Evolutionary conservation across 805 yeast species (phyloP).

Genomic region (Phaffomyces thermotolerans): DNA sequence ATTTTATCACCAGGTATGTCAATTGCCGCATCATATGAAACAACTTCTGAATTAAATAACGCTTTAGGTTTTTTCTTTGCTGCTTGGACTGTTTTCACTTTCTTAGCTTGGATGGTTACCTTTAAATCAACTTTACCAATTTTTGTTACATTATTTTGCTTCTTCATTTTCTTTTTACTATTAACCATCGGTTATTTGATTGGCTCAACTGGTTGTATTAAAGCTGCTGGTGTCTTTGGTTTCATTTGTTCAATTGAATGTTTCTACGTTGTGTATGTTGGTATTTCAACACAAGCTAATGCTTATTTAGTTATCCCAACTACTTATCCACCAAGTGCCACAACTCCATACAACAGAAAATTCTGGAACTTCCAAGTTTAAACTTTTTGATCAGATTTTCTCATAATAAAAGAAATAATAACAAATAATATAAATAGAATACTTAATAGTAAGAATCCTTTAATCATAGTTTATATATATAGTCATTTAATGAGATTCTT

Average conservation of each 20-base stretch:
- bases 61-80: slow-evolving; percentile 42
- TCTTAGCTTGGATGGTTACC: slow-evolving; percentile 37
- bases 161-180: slow-evolving; percentile 1
- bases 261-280: slow-evolving; percentile 1
- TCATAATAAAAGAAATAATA: no score
- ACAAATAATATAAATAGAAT: no score
- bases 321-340: not conserved
- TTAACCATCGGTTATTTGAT: slow-evolving; percentile 1
- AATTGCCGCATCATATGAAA: slow-evolving; percentile 31
- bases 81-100: slow-evolving; percentile 47
- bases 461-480: no score
- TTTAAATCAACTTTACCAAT: slow-evolving; percentile 25
- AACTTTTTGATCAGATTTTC: no score
- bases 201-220: not conserved
- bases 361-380: not conserved
- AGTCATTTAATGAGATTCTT: no score
- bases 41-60: slow-evolving; percentile 29
- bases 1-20: slow-evolving; percentile 38
- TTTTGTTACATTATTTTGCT: not conserved
- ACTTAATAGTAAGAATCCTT: no score
- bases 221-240: slow-evolving; percentile 1
- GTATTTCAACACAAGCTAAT: not conserved
- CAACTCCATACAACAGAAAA: not conserved
- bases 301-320: not conserved
- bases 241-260: not conserved